phyloP scores from a whole-genome alignment of 495 filamentous ascomycete species.

The Penicillium salamii region DNA sequence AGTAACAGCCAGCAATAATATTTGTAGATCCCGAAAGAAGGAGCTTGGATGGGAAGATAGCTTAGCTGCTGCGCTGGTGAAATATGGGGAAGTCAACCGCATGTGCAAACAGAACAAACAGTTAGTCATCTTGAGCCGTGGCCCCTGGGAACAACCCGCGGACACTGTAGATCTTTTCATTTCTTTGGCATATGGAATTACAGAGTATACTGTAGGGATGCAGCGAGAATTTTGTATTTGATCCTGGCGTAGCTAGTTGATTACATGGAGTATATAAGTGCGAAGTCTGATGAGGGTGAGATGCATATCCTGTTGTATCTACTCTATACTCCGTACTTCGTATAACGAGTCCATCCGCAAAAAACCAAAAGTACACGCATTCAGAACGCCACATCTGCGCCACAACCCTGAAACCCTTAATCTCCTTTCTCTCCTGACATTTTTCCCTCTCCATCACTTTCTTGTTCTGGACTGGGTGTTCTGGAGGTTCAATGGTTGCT shows the following conservation, averaged over 20 bases:
- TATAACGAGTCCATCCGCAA: background rate
- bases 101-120: conserved; percentile 1
- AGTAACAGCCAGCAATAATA: background rate
- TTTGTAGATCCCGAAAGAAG: background rate
- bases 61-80: background rate
- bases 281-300: too few relatives aligned
- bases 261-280: too few relatives aligned
- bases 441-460: conserved; percentile 7
- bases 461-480: conserved; percentile 26
- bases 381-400: conserved; percentile 24
- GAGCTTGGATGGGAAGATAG: background rate
- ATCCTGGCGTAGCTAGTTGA: too few relatives aligned
- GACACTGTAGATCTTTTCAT: background rate
- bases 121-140: background rate
- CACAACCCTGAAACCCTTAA: conserved; percentile 25
- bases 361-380: background rate
- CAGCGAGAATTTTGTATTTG: too few relatives aligned
- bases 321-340: too few relatives aligned
- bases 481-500: conserved; percentile 32
- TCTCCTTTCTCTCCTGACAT: conserved; percentile 25
- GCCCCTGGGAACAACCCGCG: background rate
- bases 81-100: background rate
- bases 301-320: too few relatives aligned
- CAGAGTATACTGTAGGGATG: background rate
- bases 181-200: background rate